Evolutionary conservation across 2,329 filamentous ascomycete species (phyloP), one percentile per base, ranked within the genome.

Genomic region (Madurella mycetomatis): DNA sequence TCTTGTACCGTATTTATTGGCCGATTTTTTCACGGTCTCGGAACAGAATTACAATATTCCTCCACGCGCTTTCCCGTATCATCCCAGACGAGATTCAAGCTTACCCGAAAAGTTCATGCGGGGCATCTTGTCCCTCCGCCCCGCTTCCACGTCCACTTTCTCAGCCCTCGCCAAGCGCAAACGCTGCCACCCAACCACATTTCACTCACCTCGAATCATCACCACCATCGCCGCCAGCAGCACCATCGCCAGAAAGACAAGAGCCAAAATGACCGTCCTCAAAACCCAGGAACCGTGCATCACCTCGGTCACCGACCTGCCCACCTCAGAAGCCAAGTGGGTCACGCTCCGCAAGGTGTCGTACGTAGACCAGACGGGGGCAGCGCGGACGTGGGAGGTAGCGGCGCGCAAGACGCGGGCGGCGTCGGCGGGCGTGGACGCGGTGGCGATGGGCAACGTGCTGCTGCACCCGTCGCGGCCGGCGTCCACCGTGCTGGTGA

Each of bases 391-490:
- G 4, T 85, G 82, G 82, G 83, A 86, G 65, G 79, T 79, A 2
- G 80, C 79, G 3, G 74, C 79, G 57, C 80, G 83, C 51, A 76
- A 78, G 58, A 85, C 82, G 0, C 76, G 82, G 18, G 42, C 60
- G n/a, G 15, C 43, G 16, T 74, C 76, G 1, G 70, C 73, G 3
- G 77, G 75, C 55, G 78, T 85, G 54, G 83, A 86, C 60, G 82
- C 80, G 43, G 82, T 86, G 5, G 81, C 82, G 47, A 83, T 86
- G 58, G 77, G 82, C 51, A 83, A 83, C 49, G 75, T 86, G 57
- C 72, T 86, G 2, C 67, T 78, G 43, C 74, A 75, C 52, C 69
- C 74, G 3, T 65, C 66, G n/a, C 70, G 70, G 51, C 65, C 69
- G 41, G 71, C 74, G 0, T 70, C 76, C n/a, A 74, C 77, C 5